Evolutionary conservation across 116 monocot genomes (phyloP).

Genomic region (Papilionanthe hybrid): DNA sequence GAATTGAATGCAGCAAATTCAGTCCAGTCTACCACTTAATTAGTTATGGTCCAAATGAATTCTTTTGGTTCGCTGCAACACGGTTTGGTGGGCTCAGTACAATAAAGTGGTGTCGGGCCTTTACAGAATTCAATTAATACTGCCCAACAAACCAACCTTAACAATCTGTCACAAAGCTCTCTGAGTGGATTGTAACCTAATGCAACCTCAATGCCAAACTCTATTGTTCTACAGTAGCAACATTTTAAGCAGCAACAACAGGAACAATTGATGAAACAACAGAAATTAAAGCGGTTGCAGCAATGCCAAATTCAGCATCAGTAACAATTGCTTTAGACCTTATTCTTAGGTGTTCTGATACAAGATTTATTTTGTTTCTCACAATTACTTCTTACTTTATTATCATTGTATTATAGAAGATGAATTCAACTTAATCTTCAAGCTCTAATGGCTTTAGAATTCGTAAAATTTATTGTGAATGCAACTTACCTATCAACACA

Average conservation of each 20-base stretch:
- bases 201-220: slow-evolving; percentile 14
- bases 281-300: slow-evolving; percentile 32
- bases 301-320: slow-evolving; percentile 25
- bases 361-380: too few relatives aligned
- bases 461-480: too few relatives aligned
- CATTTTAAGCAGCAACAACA: slow-evolving; percentile 22
- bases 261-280: slow-evolving; percentile 27
- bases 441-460: too few relatives aligned
- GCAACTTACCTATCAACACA: too few relatives aligned
- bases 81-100: slow-evolving; percentile 28
- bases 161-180: slow-evolving; percentile 25
- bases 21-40: slow-evolving; percentile 27
- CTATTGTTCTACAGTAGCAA: slow-evolving; percentile 23
- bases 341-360: too few relatives aligned
- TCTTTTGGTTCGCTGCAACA: slow-evolving; percentile 41
- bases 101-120: slow-evolving; percentile 35
- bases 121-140: slow-evolving; percentile 31
- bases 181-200: slow-evolving; percentile 16
- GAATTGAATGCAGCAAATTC: slow-evolving; percentile 40
- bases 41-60: slow-evolving; percentile 33
- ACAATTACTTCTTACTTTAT: too few relatives aligned
- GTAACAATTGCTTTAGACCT: not conserved
- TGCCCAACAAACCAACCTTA: slow-evolving; percentile 30
- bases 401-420: too few relatives aligned
- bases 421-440: too few relatives aligned